A percentile compares a stretch with the other conserved stretches of the same genome.
phyloP scores from a whole-genome alignment of 169 alveolate species.

The Theileria orientalis region DNA sequence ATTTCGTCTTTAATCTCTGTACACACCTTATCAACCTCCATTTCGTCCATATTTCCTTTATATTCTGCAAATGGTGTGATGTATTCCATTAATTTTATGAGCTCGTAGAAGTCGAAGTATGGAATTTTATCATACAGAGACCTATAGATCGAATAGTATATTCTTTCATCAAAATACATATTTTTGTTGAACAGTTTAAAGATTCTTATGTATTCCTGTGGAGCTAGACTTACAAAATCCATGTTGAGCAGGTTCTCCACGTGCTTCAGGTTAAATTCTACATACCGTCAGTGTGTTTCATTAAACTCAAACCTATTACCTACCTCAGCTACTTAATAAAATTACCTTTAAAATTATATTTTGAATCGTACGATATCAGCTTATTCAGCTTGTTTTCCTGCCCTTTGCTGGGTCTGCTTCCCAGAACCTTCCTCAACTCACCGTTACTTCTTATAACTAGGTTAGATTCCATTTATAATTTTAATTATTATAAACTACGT shows the following conservation, averaged over 20 bases:
- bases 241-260: background rate
- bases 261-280: background rate
- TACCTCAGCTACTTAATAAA: no score
- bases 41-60: no score
- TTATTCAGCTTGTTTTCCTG: background rate
- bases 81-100: slow-evolving; percentile 7
- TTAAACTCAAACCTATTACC: background rate
- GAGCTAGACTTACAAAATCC: slow-evolving; percentile 26
- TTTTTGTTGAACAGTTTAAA: slow-evolving; percentile 32
- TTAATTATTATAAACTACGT: no score
- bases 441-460: background rate
- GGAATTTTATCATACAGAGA: slow-evolving; percentile 16
- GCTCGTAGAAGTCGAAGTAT: slow-evolving; percentile 30
- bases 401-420: background rate
- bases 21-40: no score
- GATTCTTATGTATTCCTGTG: slow-evolving; percentile 20
- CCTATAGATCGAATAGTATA: slow-evolving; percentile 15
- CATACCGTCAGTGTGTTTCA: background rate
- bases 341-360: background rate
- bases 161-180: slow-evolving; percentile 31
- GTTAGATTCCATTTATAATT: slow-evolving; percentile 1
- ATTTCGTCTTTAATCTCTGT: no score
- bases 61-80: no score
- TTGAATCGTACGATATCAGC: background rate
- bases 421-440: slow-evolving; percentile 2